Evolutionary conservation across 441 rosid genomes (phyloP), one percentile per base, ranked within the genome.

Genomic region (Lagerstroemia fauriei): DNA sequence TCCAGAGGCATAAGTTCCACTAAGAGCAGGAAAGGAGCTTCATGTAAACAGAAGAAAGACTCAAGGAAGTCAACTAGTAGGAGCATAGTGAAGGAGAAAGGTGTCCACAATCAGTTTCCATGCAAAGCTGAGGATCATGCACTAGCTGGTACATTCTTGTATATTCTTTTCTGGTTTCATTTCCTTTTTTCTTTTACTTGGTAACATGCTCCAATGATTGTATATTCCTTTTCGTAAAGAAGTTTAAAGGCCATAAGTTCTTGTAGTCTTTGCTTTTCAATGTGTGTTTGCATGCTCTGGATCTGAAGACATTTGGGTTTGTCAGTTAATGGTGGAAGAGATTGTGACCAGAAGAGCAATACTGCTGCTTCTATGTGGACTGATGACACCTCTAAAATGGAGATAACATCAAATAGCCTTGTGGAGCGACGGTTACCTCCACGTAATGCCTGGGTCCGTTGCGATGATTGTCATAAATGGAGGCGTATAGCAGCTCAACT

Each of bases 391-490:
- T 76, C 87, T 70, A 86, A 89, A 85, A 80, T 81, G 78, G 91
- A 91, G 77, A 47, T 81, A 68, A 88, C 84, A 79, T 56, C 89
- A 76, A 81, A 85, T 68, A 85, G 78, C 77, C 79, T 84, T 78
- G 82, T 83, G 77, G 91, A 90, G 87, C 89, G 90, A 84, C 77
- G 63, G 82, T 78, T 78, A 80, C 88, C 90, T 76, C 41, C 80
- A 1, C 92, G 89, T 79, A 88, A 84, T 91, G 98, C 99, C 27
- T 96, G 99, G 98, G 99, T 95, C 85, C 90, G 89, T 46, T 96
- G 99, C 87, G 98, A 96, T 85, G 96, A 90, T 85, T 95, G 98
- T 84, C 88, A 86, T 76, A 93, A 96, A 91, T 96, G 99, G 99
- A 90, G 99, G 86, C 94, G 96, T 51, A 93, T 96, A 84, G 92